Base-by-base conservation (phyloP, 2,329 filamentous ascomycete genomes). In the Laburnicola sp. region DNA sequence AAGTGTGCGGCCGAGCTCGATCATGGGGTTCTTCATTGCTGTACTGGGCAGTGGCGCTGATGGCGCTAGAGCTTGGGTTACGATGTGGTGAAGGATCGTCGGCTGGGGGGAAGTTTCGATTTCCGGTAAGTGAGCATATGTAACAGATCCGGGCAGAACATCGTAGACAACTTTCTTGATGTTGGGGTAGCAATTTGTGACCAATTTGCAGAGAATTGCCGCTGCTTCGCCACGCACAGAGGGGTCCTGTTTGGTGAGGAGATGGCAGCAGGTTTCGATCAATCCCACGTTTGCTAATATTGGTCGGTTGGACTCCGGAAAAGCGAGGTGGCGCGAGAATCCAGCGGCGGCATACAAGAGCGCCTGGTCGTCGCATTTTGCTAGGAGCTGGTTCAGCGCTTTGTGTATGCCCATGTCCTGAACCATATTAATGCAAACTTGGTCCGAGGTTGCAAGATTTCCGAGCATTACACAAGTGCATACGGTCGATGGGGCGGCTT, bases 401-500 rank as follows among this genome's bases (percentile, higher is more conserved):
- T 64, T 25, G 47, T 73, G 69, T 23, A 72, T 40, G 21, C 61
- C 55, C 59, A 65, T 60, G 7, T 66, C 64, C 47, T 68, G 59
- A 31, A 73, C 70, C 67, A 74, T 70, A 11, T 66, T 53, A 11
- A 65, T 67, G 43, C 64, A 71, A 2, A 63, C 58, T 42, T 65
- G 50, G 37, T 74, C 70, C 2, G 69, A 69, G 47, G 70, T 70
- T 4, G 70, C 70, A 26, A 73, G 49, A 37, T 74, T 74, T 3
- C 71, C 72, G n/a, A 74, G 64, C 39, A 71, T 68, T 34, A 74
- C 65, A 45, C 69, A 74, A 28, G 64, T 62, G 37, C 65, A 72
- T 31, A 72, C 66, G 1, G 60, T 65, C 4, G 63, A 69, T 34
- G 66, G 70, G 3, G 57, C 56, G 36, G 48, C 46, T 40, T 49